Base-by-base conservation (phyloP, 2,329 filamentous ascomycete genomes). In the Trichophyton benhamiae region DNA sequence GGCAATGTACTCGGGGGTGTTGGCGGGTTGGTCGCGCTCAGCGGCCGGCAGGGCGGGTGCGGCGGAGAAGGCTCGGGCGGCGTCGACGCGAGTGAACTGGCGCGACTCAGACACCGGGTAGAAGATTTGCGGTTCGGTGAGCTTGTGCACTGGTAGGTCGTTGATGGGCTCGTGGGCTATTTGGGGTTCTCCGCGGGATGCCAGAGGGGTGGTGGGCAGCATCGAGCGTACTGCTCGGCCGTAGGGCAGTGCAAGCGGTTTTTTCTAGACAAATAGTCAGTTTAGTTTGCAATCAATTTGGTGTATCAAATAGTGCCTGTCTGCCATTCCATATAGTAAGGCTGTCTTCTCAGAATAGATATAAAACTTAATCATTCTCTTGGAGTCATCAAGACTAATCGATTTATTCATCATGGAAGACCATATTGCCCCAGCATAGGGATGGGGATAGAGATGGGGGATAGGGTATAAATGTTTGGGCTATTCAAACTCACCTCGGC, bases 301-400 rank as follows among this genome's bases (percentile, higher is more conserved):
- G 11, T 11, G 33, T 38, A 3, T 60, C 25, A 65, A 63, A 66
- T 68, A 64, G 69, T 3, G 1, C 6, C 27, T 3, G 1, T 7
- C 27, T 30, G 27, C 27, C 27, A 30, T 30, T 30, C 65, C 65
- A 22, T 52, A 22, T 52, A 22, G 46, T 17, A 15, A 46, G 11
- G 20, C 20, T 44, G 62, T 53, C 61, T 64, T 61, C 66, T 89
- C 87, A 89, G 87, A 87, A 87, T 53, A 4, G 13, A 83, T 86
- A 83, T 82, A 81, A 83, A 83, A 87, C 80, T 92, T 92, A 67
- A 66, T 69, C 74, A 75, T 74, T 68, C 76, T 53, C 49, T 60
- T 59, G 79, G 75, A 85, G 91, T 97, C 91, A 96, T 96, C 82
- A 95, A 96, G 92, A 97, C 92, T 96, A 96, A 97, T 96, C 92